phyloP scores from a whole-genome alignment of 768 basidiomycete species.

The Boletellus sp. region DNA sequence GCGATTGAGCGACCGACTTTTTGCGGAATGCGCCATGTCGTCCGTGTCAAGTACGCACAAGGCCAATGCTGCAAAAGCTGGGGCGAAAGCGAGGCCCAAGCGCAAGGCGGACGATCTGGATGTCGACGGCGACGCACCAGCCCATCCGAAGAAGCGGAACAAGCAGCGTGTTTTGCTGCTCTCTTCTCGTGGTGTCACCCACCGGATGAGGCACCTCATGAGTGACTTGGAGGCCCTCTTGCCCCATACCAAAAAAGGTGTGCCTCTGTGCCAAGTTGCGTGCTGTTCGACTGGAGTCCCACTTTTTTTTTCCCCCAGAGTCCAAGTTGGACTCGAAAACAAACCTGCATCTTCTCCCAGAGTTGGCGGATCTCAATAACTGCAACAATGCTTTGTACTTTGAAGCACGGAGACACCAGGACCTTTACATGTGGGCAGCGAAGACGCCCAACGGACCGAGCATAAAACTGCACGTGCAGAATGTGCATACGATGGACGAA shows the following conservation, averaged over 20 bases:
- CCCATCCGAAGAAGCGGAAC: slow-evolving; percentile 63
- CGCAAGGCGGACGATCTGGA: slow-evolving; percentile 64
- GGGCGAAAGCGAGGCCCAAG: slow-evolving; percentile 47
- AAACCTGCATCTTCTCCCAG: slow-evolving; percentile 86
- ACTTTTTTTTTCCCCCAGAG: slow-evolving; percentile 47
- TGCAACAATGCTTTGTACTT: slow-evolving; percentile 98
- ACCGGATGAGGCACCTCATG: slow-evolving; percentile 97
- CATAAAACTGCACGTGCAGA: slow-evolving; percentile 96
- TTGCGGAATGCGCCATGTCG: slow-evolving; percentile 43
- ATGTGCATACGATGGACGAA: slow-evolving; percentile 99
- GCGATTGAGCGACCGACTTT: not conserved
- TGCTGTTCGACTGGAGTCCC: not conserved
- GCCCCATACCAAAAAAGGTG: slow-evolving; percentile 97
- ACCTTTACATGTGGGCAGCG: slow-evolving; percentile 93
- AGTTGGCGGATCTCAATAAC: slow-evolving; percentile 94
- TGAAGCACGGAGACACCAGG: slow-evolving; percentile 92
- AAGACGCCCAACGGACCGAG: slow-evolving; percentile 98
- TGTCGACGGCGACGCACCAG: slow-evolving; percentile 45
- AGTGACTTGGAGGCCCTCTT: slow-evolving; percentile 85
- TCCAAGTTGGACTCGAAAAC: slow-evolving; percentile 97
- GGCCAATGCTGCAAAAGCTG: slow-evolving; percentile 49
- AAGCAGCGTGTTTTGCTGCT: slow-evolving; percentile 94
- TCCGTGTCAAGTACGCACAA: slow-evolving; percentile 62
- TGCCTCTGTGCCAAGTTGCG: slow-evolving; percentile 25
- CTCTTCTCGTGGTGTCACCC: slow-evolving; percentile 90